Evolutionary conservation across 2,329 filamentous ascomycete genomes (phyloP), one percentile per base, ranked within the genome.

Genomic region (Bretziella fagacearum): DNA sequence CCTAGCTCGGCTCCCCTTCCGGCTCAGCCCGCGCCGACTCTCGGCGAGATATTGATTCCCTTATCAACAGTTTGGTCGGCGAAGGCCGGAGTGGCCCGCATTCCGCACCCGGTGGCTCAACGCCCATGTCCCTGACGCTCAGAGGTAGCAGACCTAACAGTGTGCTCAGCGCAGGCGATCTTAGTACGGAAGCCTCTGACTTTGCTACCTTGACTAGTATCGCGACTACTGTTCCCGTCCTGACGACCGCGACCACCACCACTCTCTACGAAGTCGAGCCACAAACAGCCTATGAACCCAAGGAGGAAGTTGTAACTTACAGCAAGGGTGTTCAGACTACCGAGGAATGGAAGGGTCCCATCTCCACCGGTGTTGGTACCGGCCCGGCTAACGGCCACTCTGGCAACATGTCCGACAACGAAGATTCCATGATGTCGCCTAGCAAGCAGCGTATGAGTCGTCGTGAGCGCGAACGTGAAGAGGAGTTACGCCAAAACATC

Each of bases 291-390:
- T 15, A 44, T 35, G 80, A 78, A 17, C 77, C 81, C 27, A 74
- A 80, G 47, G 76, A 81, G 53, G 91, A 98, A 62, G 70, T 93
- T 51, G 86, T 93, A 58, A 93, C 86, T 46, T 98, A 98, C 69
- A 96, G 84, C 70, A 96, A 95, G 66, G 87, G 79, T 48, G 86
- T 96, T 18, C 93, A 98, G 63, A 95, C 91, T 13, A 77, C 81
- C 18, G 81, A 85, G 56, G 77, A 80, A 52, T 83, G 83, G 76
- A 67, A 70, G 15, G 67, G 70, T 26, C 64, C 70, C 1, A 54
- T 58, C 10, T 49, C 58, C 15, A 50, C 48, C n/a, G 48, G 48
- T 8, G 48, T 50, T 3, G 48, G 48, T 22, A 50, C 48, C 17
- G 42, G 47, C 2, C 25, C 47, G 4, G 42, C 26, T 13, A 26